Base-by-base conservation (phyloP, 129 eudicot genomes). In the Helichrysum umbraculigerum region DNA sequence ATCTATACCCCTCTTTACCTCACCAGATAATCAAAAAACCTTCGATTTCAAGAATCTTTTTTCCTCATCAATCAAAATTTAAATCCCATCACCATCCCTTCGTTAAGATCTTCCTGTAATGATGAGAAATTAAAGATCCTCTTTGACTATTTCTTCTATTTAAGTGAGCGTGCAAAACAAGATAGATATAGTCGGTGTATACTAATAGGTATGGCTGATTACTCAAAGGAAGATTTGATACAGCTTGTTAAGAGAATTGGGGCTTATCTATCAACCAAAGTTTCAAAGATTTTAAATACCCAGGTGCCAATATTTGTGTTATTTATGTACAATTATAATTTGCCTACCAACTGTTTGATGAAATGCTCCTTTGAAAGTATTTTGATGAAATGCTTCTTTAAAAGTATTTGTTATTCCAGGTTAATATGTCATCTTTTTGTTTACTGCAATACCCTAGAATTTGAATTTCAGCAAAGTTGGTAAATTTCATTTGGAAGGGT, bases 201-300 rank as follows among this genome's bases (percentile, higher is more conserved):
- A 5, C 54, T 12, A 7, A 34, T 19, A 59, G 71, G 51, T 73
- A 92, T 92, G 98, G 92, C 90, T 68, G 94, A 92, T 72, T 68
- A 81, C 86, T 79, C 92, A 68, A 93, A 88, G 87, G 95, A 90
- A 20, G 95, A 93, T 30, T 54, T 93, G 32, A 20, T 86, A 19
- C 92, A 85, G 79, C 82, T 85, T 8, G 65, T 90, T 76, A 90
- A 87, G 88, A 85, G 86, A 51, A 56, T 90, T 44, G 94, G 95
- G 68, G 85, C 86, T 83, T 85, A 63, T 80, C 73, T 93, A 74
- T 71, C 89, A 42, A 33, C 70, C 70, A 92, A 84, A 76, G 52
- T 92, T 63, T 93, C 91, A 74, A 86, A 83, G 77, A 72, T 88
- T 73, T 73, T 88, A 77, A 76, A 85, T 29, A 79, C 77, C 76